Evolutionary conservation across 768 basidiomycete genomes (phyloP), one percentile per base, ranked within the genome.

Genomic region (Lactarius indigo): DNA sequence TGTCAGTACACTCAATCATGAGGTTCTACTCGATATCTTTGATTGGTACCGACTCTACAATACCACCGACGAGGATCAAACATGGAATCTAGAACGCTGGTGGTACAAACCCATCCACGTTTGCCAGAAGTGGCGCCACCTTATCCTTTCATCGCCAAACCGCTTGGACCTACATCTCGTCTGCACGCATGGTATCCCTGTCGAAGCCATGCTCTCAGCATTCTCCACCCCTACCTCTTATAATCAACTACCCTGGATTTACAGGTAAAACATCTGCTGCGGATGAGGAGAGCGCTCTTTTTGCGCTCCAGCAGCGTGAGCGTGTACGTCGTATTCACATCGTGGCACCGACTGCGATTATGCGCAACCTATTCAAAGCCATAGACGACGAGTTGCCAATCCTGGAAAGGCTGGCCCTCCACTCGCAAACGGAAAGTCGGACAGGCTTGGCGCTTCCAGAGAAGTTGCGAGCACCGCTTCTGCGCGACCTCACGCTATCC

Each of bases 61-160:
- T 10, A n/a, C 23, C 18, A 10, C 47, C 5, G 50, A 54, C 26
- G 23, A 35, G 1, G 41, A 35, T 41, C 8, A 3, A 4, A 39
- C 28, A 28, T 63, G 62, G 62, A 63, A 57, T 13, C n/a, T 35
- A 17, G 57, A 54, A 28, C 57, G 63, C 3, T 64, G 63, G 63
- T 64, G 57, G 63, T 64, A 64, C 47, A 64, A 37, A n/a, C 50
- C 52, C 37, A 41, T 52, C 20, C 57, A 64, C 18, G 57, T 59
- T 10, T 59, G 57, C 20, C 47, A 2, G 18, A 7, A 10, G 15
- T 64, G 64, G 64, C 33, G 57, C 17, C 6, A 20, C 20, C 9
- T 64, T 47, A 59, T 64, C 17, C 35, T 59, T 47, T 12, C 35
- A n/a, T 59, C 12, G 18, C 47, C 64, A 13, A 41, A 13, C 9